A percentile compares a stretch with the other conserved stretches of the same genome.
phyloP scores from a whole-genome alignment of 2,329 filamentous ascomycete genomes.

The Diaporthe destruens region DNA sequence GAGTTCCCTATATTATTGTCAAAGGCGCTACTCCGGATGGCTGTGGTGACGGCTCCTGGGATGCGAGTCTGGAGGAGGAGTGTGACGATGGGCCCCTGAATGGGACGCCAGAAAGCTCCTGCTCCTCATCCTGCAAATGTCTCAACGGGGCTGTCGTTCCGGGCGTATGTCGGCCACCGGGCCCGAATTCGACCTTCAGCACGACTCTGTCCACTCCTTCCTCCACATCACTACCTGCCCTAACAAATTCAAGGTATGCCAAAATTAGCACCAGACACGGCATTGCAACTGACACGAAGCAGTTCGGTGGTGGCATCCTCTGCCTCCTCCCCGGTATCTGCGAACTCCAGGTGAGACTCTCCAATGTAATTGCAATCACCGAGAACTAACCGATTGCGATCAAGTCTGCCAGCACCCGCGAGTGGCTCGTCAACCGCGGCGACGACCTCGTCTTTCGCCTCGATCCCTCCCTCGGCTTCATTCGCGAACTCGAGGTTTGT shows the following conservation, averaged over 20 bases:
- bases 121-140: slow-evolving; percentile 56
- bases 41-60: slow-evolving; percentile 55
- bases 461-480: background rate
- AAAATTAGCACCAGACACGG: background rate
- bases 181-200: slow-evolving; percentile 39
- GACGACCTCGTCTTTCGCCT: slow-evolving; percentile 3
- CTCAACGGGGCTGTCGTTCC: slow-evolving; percentile 48
- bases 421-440: background rate
- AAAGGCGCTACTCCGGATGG: slow-evolving; percentile 56
- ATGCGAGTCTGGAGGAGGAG: slow-evolving; percentile 53
- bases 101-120: slow-evolving; percentile 50
- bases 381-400: background rate
- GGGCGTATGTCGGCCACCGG: slow-evolving; percentile 44
- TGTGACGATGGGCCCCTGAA: slow-evolving; percentile 55
- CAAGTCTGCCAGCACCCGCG: background rate
- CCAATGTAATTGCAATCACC: background rate
- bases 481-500: slow-evolving; percentile 37
- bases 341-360: slow-evolving; percentile 34
- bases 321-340: background rate
- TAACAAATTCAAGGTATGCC: slow-evolving; percentile 32
- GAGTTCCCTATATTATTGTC: slow-evolving; percentile 58
- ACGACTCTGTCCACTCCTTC: slow-evolving; percentile 37
- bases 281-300: background rate
- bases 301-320: slow-evolving; percentile 30
- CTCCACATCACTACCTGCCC: slow-evolving; percentile 4